Evolutionary conservation across 2,329 filamentous ascomycete genomes (phyloP).

Genomic region (Cytospora paraplurivora): DNA sequence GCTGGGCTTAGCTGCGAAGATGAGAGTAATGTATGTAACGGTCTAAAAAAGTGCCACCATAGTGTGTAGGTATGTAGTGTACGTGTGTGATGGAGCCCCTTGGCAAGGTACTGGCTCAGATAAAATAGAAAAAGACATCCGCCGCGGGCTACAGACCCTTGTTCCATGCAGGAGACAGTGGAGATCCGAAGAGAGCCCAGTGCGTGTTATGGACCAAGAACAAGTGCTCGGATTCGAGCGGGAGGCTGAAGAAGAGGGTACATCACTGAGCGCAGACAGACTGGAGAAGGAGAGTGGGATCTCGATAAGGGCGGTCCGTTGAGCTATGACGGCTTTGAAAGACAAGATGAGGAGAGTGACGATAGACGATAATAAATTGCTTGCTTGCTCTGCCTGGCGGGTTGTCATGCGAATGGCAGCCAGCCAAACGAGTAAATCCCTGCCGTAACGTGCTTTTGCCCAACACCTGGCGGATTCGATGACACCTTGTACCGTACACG

Average conservation of each 20-base stretch:
- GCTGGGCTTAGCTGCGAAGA: constrained; percentile 22
- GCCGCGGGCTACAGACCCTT: constrained; percentile 25
- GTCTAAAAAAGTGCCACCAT: constrained; percentile 22
- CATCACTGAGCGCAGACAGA: constrained; percentile 9
- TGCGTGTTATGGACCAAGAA: constrained; percentile 19
- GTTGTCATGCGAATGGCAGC: constrained; percentile 14
- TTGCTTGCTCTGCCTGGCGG: constrained; percentile 10
- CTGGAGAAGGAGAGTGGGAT: constrained; percentile 10
- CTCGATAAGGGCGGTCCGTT: constrained; percentile 16
- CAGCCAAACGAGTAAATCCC: constrained; percentile 13
- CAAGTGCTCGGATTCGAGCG: constrained; percentile 14
- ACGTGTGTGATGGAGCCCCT: constrained; percentile 24
- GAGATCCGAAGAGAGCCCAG: constrained; percentile 23
- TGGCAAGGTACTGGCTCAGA: constrained; percentile 23
- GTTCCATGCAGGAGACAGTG: constrained; percentile 26
- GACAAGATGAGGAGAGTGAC: background rate
- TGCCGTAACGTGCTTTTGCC: constrained; percentile 15
- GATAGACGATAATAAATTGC: background rate
- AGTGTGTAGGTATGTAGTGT: constrained; percentile 17
- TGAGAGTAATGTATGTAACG: constrained; percentile 24
- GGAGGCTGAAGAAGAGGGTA: constrained; percentile 12
- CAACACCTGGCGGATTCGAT: constrained; percentile 18
- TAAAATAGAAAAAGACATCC: constrained; percentile 22
- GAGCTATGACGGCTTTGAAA: constrained; percentile 12
- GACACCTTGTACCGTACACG: constrained; percentile 20